phyloP scores from a whole-genome alignment of 352 stramenopile genomes.

The Globisporangium middletonii region DNA sequence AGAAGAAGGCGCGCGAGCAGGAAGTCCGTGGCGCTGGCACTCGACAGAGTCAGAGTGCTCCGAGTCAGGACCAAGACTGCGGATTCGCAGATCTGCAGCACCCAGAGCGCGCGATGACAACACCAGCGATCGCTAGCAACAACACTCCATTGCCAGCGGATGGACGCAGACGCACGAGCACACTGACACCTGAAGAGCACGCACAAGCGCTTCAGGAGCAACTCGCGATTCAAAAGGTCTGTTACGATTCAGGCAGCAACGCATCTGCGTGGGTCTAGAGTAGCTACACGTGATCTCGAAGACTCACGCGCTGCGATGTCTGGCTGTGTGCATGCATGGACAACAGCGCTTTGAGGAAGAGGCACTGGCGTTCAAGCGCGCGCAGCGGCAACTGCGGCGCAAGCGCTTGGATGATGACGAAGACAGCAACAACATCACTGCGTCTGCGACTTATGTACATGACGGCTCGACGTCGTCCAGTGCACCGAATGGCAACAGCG shows the following conservation, averaged over 20 bases:
- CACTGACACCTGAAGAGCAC: constrained; percentile 32
- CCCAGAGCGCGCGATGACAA: constrained; percentile 10
- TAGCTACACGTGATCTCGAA: too few species aligned
- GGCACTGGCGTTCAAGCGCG: constrained; percentile 9
- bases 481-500: too few species aligned
- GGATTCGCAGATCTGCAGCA: background rate
- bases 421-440: background rate
- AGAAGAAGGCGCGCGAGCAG: constrained; percentile 26
- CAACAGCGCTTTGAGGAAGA: constrained; percentile 15
- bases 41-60: constrained; percentile 13
- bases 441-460: too few species aligned
- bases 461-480: too few species aligned
- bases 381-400: background rate
- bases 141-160: background rate
- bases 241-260: background rate
- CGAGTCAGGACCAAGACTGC: background rate
- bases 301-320: too few species aligned
- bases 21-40: background rate
- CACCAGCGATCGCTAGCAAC: background rate
- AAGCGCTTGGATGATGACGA: constrained; percentile 1
- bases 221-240: constrained; percentile 46
- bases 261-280: background rate
- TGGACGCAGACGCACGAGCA: constrained; percentile 7
- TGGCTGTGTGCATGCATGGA: background rate
- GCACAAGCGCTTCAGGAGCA: constrained; percentile 35